These are phyloP conservation scores for Tolypocladium album DNA, from an alignment of 2,329 filamentous ascomycete species.

Conservation along the genomic window DNA sequence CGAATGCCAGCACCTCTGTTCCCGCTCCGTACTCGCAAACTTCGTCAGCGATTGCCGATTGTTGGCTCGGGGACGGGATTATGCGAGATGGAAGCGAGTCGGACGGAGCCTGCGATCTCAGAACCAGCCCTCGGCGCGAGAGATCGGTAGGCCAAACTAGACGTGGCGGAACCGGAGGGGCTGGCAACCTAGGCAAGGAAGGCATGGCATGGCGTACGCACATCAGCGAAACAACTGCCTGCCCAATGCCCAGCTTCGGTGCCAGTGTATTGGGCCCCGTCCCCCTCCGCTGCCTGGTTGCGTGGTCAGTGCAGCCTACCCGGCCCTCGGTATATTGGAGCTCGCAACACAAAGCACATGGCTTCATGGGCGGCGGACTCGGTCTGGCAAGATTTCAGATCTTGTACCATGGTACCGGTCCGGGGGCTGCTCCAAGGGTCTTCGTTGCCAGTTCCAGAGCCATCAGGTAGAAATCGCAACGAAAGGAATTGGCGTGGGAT, in stretches of 20 bases:
- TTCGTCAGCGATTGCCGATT: background rate
- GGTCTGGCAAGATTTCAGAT: conserved; percentile 4
- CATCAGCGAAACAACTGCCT: background rate
- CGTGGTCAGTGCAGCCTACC: background rate
- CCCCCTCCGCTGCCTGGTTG: background rate
- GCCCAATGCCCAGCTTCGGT: background rate
- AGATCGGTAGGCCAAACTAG: background rate
- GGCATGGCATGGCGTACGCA: background rate
- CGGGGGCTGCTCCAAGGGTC: conserved; percentile 2
- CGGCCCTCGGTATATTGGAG: background rate
- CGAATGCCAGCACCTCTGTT: background rate
- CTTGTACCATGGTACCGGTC: conserved; percentile 3
- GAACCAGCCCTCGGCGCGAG: background rate
- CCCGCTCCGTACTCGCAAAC: background rate
- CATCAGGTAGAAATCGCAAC: background rate
- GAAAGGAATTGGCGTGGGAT: background rate
- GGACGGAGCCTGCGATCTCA: background rate
- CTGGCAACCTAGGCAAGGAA: background rate
- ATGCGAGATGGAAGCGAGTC: conserved; percentile 1
- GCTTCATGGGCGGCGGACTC: background rate
- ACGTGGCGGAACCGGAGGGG: background rate
- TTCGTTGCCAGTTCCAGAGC: background rate
- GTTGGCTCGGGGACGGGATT: background rate
- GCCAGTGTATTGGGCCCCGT: background rate
- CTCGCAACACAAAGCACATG: conserved; percentile 2